Conservation (phyloP, 495 filamentous ascomycete genomes). For the Extremus antarcticus region DNA sequence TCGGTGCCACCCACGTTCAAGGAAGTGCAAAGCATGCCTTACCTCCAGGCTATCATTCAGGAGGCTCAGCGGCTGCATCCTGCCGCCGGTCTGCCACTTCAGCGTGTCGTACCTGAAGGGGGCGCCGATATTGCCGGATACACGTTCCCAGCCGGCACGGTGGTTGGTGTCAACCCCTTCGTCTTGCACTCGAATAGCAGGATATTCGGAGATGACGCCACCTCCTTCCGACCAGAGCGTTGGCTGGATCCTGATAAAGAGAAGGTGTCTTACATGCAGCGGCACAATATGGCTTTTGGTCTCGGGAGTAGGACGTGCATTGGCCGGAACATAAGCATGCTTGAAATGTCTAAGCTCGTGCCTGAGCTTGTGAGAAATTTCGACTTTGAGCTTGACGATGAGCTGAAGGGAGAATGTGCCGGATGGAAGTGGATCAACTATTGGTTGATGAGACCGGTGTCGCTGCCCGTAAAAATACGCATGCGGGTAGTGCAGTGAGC, state of each 20-base stretch:
- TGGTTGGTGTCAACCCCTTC: conserved; percentile 14
- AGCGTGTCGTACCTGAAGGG: conserved; percentile 10
- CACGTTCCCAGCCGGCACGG: conserved; percentile 11
- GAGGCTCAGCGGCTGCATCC: conserved; percentile 16
- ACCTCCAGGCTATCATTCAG: conserved; percentile 17
- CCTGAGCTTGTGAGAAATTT: conserved; percentile 25
- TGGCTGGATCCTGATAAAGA: conserved; percentile 15
- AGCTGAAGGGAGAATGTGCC: conserved; percentile 11
- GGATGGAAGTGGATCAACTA: not conserved
- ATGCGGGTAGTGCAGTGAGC: too few relatives aligned
- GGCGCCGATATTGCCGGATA: conserved; percentile 6
- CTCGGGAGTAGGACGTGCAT: conserved; percentile 9
- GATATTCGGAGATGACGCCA: conserved; percentile 10
- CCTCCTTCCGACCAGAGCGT: conserved; percentile 17
- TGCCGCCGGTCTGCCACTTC: conserved; percentile 4
- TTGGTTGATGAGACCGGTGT: conserved; percentile 1
- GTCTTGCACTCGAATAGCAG: not conserved
- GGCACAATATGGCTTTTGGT: conserved; percentile 3
- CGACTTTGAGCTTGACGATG: conserved; percentile 22
- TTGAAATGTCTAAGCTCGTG: conserved; percentile 26
- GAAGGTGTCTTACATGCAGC: not conserved
- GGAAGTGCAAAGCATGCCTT: conserved; percentile 7
- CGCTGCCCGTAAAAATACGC: not conserved
- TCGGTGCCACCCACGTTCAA: conserved; percentile 10
- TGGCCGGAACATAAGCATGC: conserved; percentile 7